Evolutionary conservation across 805 yeast genomes (phyloP).

Genomic region (Blastobotrys muscicola): DNA sequence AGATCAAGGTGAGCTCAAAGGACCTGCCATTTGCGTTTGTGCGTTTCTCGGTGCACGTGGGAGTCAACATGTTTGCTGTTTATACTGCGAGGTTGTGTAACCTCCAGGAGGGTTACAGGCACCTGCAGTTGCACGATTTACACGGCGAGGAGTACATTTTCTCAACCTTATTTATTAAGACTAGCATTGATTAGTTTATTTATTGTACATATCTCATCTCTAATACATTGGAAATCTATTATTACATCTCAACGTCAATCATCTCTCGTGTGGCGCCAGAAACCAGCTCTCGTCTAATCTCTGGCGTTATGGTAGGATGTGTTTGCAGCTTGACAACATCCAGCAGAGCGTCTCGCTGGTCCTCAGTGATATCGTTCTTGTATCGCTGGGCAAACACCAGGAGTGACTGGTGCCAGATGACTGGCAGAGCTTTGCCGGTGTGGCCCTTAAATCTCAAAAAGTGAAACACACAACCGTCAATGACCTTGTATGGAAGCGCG

Average conservation of each 20-base stretch:
- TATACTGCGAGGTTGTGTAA: conserved; percentile 52
- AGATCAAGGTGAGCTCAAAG: conserved; percentile 29
- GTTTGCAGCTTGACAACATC: conserved; percentile 87
- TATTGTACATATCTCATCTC: conserved; percentile 1
- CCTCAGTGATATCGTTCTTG: conserved; percentile 97
- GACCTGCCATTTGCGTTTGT: conserved; percentile 28
- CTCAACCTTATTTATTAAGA: conserved; percentile 43
- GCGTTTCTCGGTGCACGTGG: conserved; percentile 27
- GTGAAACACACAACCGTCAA: conserved; percentile 88
- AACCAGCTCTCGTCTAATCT: conserved; percentile 82
- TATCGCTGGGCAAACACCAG: conserved; percentile 91
- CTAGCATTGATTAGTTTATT: conserved; percentile 1
- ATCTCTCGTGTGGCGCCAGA: conserved; percentile 49
- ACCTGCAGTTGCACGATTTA: conserved; percentile 62
- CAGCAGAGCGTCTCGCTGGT: conserved; percentile 87
- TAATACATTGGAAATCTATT: neutral
- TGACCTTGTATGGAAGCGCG: conserved; percentile 93
- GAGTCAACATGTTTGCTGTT: conserved; percentile 41
- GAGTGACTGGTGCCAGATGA: conserved; percentile 96
- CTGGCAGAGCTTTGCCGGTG: conserved; percentile 56
- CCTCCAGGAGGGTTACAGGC: conserved; percentile 72
- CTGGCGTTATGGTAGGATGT: conserved; percentile 85
- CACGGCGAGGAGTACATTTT: conserved; percentile 72
- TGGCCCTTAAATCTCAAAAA: conserved; percentile 74
- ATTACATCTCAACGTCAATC: conserved; percentile 14